phyloP scores from a whole-genome alignment of 495 filamentous ascomycete genomes.

The Penicillium silybi region DNA sequence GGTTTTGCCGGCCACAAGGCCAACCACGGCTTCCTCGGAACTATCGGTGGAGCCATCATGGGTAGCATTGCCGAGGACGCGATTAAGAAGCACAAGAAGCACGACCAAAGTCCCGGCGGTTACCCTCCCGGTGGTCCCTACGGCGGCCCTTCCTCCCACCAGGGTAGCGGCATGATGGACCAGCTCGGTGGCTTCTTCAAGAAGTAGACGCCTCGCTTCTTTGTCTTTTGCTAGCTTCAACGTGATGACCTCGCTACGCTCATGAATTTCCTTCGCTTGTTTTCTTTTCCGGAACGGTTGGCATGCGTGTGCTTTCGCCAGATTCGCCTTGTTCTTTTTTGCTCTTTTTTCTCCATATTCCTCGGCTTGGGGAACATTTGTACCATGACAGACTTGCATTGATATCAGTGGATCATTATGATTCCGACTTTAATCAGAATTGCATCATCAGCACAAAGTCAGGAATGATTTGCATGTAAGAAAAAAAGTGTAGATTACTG shows the following conservation, averaged over 20 bases:
- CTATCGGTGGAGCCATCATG: slow-evolving; percentile 48
- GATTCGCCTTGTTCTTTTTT: slow-evolving; percentile 1
- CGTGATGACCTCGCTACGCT: slow-evolving; percentile 16
- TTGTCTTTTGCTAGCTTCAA: slow-evolving; percentile 5
- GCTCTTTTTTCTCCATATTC: neutral
- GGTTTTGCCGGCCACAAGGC: slow-evolving; percentile 48
- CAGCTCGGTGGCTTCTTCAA: slow-evolving; percentile 43
- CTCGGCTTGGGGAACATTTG: slow-evolving; percentile 6
- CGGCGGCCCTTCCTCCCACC: slow-evolving; percentile 17
- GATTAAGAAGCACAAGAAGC: slow-evolving; percentile 42
- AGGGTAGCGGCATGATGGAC: slow-evolving; percentile 34
- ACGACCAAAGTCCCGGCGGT: slow-evolving; percentile 18
- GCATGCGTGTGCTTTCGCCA: slow-evolving; percentile 11
- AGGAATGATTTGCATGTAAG: neutral
- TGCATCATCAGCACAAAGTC: neutral
- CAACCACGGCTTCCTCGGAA: slow-evolving; percentile 47
- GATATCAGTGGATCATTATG: slow-evolving; percentile 11
- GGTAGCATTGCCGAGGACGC: slow-evolving; percentile 45
- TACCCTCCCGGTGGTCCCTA: slow-evolving; percentile 12
- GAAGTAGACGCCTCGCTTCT: slow-evolving; percentile 25
- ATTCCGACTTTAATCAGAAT: slow-evolving; percentile 6
- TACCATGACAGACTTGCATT: slow-evolving; percentile 22
- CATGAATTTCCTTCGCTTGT: slow-evolving; percentile 25
- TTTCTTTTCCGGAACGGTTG: slow-evolving; percentile 11
- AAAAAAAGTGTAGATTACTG: neutral